phyloP scores from a whole-genome alignment of 106 monocot genomes.

The Alisma plantagoaquatica region DNA sequence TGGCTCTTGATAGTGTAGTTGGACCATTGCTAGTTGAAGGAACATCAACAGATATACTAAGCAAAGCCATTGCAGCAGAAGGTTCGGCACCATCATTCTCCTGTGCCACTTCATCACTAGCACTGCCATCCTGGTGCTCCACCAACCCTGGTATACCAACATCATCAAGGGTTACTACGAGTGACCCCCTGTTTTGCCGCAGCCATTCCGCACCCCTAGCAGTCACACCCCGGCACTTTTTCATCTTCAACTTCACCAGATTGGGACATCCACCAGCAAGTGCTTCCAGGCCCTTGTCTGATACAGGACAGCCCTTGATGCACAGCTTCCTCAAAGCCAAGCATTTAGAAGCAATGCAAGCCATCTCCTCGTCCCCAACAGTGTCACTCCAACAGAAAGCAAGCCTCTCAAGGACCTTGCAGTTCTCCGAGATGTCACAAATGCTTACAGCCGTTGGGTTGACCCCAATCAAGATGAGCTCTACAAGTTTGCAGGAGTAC shows the following conservation, averaged over 20 bases:
- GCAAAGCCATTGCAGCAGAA: slow-evolving; percentile 8
- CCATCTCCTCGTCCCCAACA: slow-evolving; percentile 71
- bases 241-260: slow-evolving; percentile 77
- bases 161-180: slow-evolving; percentile 66
- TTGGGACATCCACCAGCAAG: slow-evolving; percentile 69
- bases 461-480: slow-evolving; percentile 81
- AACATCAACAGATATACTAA: slow-evolving; percentile 16
- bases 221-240: slow-evolving; percentile 70
- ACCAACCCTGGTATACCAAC: neutral
- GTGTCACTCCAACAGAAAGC: slow-evolving; percentile 66
- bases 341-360: slow-evolving; percentile 75
- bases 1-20: slow-evolving; percentile 29
- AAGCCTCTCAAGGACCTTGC: slow-evolving; percentile 46
- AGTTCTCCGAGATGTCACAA: slow-evolving; percentile 41
- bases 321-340: slow-evolving; percentile 66
- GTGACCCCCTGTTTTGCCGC: slow-evolving; percentile 30
- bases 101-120: slow-evolving; percentile 43
- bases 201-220: slow-evolving; percentile 53
- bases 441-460: slow-evolving; percentile 60
- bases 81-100: slow-evolving; percentile 45
- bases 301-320: slow-evolving; percentile 70
- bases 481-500: slow-evolving; percentile 51
- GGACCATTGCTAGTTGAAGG: slow-evolving; percentile 37
- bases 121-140: slow-evolving; percentile 28
- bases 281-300: slow-evolving; percentile 60